phyloP scores from a whole-genome alignment of 257 asterid species.

The Euphrasia confusa region DNA sequence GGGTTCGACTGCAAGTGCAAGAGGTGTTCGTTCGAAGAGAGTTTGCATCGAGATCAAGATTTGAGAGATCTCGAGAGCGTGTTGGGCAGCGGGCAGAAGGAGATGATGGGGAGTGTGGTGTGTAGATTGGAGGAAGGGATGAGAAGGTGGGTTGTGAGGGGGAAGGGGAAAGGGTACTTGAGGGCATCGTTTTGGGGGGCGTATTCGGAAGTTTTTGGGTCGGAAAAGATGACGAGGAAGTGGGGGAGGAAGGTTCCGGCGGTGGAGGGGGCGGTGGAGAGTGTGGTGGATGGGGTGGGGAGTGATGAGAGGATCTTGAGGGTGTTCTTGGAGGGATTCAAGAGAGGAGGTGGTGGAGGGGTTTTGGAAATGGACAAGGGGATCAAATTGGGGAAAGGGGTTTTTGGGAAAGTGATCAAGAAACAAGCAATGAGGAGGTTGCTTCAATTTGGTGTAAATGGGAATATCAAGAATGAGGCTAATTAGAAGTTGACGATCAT shows the following conservation, averaged over 20 bases:
- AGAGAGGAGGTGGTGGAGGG: constrained; percentile 57
- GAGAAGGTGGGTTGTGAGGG: constrained; percentile 66
- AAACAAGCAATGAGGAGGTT: constrained; percentile 60
- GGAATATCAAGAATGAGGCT: constrained; percentile 24
- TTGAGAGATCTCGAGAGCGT: constrained; percentile 52
- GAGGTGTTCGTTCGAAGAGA: constrained; percentile 56
- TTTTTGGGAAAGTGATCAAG: constrained; percentile 82
- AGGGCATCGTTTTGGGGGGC: constrained; percentile 83
- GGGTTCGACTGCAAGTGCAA: constrained; percentile 67
- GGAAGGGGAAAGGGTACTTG: constrained; percentile 65
- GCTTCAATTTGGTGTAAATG: constrained; percentile 32
- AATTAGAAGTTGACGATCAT: background rate
- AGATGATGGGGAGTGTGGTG: constrained; percentile 60
- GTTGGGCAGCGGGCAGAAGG: constrained; percentile 43
- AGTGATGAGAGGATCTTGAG: constrained; percentile 65
- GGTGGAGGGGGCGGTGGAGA: constrained; percentile 50
- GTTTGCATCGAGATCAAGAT: constrained; percentile 40
- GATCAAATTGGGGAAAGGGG: constrained; percentile 72
- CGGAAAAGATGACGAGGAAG: constrained; percentile 55
- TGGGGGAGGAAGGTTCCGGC: constrained; percentile 72
- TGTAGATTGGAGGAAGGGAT: constrained; percentile 71
- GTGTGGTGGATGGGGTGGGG: constrained; percentile 64
- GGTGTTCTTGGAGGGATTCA: constrained; percentile 44
- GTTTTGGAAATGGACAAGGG: constrained; percentile 66
- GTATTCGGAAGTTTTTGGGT: constrained; percentile 45